Evolutionary conservation across 805 yeast species (phyloP).

Genomic region (Lachancea mirantina): DNA sequence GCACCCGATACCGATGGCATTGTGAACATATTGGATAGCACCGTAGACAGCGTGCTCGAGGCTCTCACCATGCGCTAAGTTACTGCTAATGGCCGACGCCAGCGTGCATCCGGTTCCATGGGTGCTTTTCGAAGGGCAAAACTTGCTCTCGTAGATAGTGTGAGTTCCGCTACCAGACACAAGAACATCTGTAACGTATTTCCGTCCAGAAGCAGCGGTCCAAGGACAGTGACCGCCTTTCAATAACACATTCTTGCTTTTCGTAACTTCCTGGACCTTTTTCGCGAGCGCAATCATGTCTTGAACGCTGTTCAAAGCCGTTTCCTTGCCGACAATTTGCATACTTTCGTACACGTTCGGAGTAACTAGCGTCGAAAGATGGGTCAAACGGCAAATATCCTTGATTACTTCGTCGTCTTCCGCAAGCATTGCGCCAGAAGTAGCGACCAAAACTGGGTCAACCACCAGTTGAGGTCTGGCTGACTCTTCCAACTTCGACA

Average conservation of each 20-base stretch:
- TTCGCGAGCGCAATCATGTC: slow-evolving; percentile 37
- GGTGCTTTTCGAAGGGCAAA: slow-evolving; percentile 44
- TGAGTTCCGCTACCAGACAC: slow-evolving; percentile 37
- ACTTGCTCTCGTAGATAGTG: slow-evolving; percentile 42
- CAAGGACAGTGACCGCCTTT: slow-evolving; percentile 78
- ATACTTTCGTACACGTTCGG: slow-evolving; percentile 72
- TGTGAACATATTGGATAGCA: slow-evolving; percentile 60
- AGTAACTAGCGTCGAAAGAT: slow-evolving; percentile 54
- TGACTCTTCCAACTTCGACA: slow-evolving; percentile 26
- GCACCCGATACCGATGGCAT: slow-evolving; percentile 47
- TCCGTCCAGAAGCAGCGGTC: slow-evolving; percentile 20
- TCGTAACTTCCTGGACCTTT: slow-evolving; percentile 32
- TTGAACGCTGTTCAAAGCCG: slow-evolving; percentile 31
- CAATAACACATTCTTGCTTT: slow-evolving; percentile 50
- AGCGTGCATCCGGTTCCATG: slow-evolving; percentile 93
- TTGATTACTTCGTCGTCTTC: slow-evolving; percentile 37
- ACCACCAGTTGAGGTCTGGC: slow-evolving; percentile 44
- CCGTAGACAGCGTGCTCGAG: slow-evolving; percentile 45
- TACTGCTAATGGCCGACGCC: slow-evolving; percentile 72
- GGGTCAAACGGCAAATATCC: slow-evolving; percentile 42
- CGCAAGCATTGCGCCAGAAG: slow-evolving; percentile 61
- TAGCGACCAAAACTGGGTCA: slow-evolving; percentile 82
- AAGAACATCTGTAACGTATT: slow-evolving; percentile 46
- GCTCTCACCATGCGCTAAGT: slow-evolving; percentile 49
- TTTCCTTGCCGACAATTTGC: slow-evolving; percentile 24